phyloP scores from a whole-genome alignment of 192 early-diverging fungal species.

The Coemansia sp. region DNA sequence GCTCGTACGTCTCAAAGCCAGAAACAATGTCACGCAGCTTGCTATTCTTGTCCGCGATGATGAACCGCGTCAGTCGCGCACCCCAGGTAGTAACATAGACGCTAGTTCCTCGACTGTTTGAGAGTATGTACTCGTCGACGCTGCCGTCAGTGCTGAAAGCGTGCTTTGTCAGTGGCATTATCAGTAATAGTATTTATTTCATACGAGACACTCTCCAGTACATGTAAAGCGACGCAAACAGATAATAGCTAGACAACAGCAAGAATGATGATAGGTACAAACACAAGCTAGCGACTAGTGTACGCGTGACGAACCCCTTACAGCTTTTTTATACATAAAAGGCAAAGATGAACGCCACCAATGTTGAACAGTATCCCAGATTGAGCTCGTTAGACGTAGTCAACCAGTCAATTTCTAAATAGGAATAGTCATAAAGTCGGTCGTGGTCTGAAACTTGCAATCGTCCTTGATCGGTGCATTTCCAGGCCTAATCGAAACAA shows the following conservation, averaged over 20 bases:
- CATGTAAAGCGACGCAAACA: not conserved
- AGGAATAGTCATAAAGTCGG: constrained; percentile 35
- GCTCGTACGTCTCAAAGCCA: constrained; percentile 67
- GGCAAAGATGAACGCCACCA: not conserved
- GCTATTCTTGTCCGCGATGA: constrained; percentile 58
- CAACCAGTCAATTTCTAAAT: not conserved
- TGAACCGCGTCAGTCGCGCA: constrained; percentile 66
- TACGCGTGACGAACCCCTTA: not conserved
- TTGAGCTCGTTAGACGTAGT: not conserved
- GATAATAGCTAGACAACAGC: not conserved
- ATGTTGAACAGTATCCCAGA: not conserved
- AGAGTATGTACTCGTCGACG: constrained; percentile 30
- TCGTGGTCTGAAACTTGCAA: constrained; percentile 1
- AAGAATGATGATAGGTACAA: not conserved
- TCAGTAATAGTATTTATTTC: not conserved
- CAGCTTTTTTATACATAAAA: not conserved
- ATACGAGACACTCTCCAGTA: not conserved
- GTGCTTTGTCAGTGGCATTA: constrained; percentile 39
- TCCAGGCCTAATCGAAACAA: constrained; percentile 73
- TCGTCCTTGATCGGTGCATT: constrained; percentile 51
- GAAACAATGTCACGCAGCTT: constrained; percentile 65
- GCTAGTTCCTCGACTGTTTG: constrained; percentile 26
- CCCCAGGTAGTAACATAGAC: constrained; percentile 62
- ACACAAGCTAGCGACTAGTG: not conserved
- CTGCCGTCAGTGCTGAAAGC: constrained; percentile 35